Percentiles rank a stretch among this genome's conserved stretches.
Evolutionary conservation across 306 rosid species (phyloP).

Genomic region (Cicer bijugum): DNA sequence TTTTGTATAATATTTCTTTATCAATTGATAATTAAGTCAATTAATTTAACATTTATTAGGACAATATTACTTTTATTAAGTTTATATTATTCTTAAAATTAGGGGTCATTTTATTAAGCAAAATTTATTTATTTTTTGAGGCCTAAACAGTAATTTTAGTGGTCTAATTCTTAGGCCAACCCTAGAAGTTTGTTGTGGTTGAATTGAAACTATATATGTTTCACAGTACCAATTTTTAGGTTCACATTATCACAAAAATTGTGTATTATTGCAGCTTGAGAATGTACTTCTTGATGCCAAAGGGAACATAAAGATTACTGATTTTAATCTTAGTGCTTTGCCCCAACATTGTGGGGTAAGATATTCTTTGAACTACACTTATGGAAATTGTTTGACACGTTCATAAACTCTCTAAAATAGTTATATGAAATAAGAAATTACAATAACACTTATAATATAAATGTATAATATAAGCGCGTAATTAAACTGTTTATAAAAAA

Average conservation of each 20-base stretch:
- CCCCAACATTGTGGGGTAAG: slow-evolving; percentile 80
- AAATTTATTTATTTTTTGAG: too few species aligned
- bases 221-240: neutral
- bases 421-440: neutral
- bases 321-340: slow-evolving; percentile 89
- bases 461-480: neutral
- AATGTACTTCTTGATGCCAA: slow-evolving; percentile 75
- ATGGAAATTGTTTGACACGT: neutral
- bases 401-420: neutral
- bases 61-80: too few species aligned
- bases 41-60: too few species aligned
- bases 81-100: too few species aligned
- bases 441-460: neutral
- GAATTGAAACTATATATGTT: neutral
- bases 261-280: slow-evolving; percentile 66
- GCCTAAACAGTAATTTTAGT: too few species aligned
- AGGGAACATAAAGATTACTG: slow-evolving; percentile 81
- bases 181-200: neutral
- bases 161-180: too few species aligned
- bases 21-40: too few species aligned
- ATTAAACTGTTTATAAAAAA: neutral
- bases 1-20: too few species aligned
- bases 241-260: neutral
- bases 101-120: too few species aligned
- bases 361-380: neutral